A percentile compares a stretch with the other conserved stretches of the same genome.
Evolutionary conservation across 257 asterid species (phyloP).

Genomic region (Coffea canephora): DNA sequence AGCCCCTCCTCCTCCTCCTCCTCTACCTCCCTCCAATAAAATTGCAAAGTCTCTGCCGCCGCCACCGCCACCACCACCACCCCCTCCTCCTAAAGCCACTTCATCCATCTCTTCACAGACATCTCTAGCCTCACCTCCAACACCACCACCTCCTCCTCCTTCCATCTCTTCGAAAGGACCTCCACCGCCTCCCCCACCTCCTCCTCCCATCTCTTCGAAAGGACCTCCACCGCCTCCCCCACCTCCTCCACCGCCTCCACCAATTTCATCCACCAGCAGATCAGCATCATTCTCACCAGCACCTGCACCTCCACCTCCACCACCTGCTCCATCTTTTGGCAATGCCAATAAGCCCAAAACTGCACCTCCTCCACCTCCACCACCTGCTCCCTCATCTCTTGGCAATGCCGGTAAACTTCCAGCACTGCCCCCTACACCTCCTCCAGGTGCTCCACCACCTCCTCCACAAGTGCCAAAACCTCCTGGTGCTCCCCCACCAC

Average conservation of each 20-base stretch:
- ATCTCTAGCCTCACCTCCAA: background rate
- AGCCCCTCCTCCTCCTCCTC: conserved; percentile 47
- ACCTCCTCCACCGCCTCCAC: conserved; percentile 29
- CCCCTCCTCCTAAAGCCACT: conserved; percentile 11
- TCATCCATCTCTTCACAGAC: background rate
- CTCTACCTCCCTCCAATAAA: conserved; percentile 16
- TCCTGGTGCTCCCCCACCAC: conserved; percentile 50
- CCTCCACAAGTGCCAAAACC: conserved; percentile 46
- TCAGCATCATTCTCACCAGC: conserved; percentile 17
- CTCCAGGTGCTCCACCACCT: conserved; percentile 26
- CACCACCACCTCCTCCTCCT: conserved; percentile 9
- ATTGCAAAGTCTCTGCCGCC: background rate
- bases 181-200: conserved; percentile 26
- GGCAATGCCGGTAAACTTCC: conserved; percentile 8
- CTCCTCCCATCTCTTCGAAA: conserved; percentile 3
- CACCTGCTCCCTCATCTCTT: conserved; percentile 32
- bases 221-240: conserved; percentile 28
- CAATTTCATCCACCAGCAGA: background rate
- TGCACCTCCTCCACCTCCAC: conserved; percentile 31
- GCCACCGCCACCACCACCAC: conserved; percentile 3
- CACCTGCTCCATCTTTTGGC: conserved; percentile 29
- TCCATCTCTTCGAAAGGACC: conserved; percentile 3
- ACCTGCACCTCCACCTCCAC: conserved; percentile 27
- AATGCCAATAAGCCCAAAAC: conserved; percentile 6
- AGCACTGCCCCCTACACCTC: background rate